Evolutionary conservation across 148 eudicot genomes (phyloP), one percentile per base, ranked within the genome.

Genomic region (Amaranthus hypochondriacus): DNA sequence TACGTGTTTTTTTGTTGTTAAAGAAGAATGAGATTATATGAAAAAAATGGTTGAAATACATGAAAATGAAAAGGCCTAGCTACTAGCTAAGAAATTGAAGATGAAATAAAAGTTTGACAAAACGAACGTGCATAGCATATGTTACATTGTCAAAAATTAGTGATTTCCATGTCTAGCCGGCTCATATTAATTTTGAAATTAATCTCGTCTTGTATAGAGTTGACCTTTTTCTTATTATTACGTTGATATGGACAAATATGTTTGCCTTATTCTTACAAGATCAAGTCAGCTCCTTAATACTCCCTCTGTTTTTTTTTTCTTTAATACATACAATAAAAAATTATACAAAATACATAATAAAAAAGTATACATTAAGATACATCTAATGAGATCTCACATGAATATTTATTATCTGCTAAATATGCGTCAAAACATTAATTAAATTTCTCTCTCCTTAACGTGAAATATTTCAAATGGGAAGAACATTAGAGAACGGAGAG

Each of bases 141-240:
- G 4, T 49, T 12, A 48, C 12, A 43, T 5, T 14, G 21, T 46
- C 5, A 42, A 1, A 51, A 21, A 28, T 28, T 66, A 72, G 76
- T 78, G 76, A 66, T 57, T 48, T 51, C 52, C 80, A 78, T 78
- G 80, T 78, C 64, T 58, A 28, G 78, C 78, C 78, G 78, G 78
- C 78, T 8, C 0, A 63, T 42, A 14, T 28, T 28, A 12, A 1
- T n/a, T 59, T 11, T 4, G 58, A 42, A 13, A 61, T 6, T 51
- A 73, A 13, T 6, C 39, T 28, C 39, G 39, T 28, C 39, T 58
- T 15, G 42, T 14, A 15, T 4, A 57, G 65, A 7, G 55, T 57
- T 70, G 56, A 56, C 28, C 12, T 21, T 7, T 46, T 9, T 21
- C 53, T 28, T 28, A 28, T 28, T 13, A 62, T 3, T 59, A 59